A percentile compares a stretch with the other conserved stretches of the same genome.
Conservation (phyloP, 768 basidiomycete species). For the Lactarius tabidus region DNA sequence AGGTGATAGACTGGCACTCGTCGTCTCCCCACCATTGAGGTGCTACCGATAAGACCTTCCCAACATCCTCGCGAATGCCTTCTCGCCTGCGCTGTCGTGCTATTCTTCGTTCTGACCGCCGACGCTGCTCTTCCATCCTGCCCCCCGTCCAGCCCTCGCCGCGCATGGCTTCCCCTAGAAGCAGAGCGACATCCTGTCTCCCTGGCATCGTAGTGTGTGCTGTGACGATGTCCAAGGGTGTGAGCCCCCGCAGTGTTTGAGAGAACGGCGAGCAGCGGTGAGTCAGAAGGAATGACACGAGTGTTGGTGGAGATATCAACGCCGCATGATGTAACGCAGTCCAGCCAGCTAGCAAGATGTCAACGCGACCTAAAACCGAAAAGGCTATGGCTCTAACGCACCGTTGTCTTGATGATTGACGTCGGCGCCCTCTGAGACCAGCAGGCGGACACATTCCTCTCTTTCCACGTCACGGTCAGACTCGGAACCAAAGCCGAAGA, state of each 20-base stretch:
- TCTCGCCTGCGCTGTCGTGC: conserved; percentile 52
- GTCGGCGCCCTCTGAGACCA: conserved; percentile 76
- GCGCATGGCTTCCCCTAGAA: conserved; percentile 87
- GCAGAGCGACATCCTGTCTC: conserved; percentile 78
- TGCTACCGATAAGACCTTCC: conserved; percentile 51
- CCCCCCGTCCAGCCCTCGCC: conserved; percentile 79
- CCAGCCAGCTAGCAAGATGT: conserved; percentile 71
- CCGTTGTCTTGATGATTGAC: conserved; percentile 58
- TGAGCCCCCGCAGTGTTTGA: conserved; percentile 72
- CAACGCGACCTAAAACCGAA: neutral
- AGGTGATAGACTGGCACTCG: conserved; percentile 31
- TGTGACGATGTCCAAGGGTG: conserved; percentile 85
- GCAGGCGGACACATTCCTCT: conserved; percentile 81
- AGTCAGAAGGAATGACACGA: conserved; percentile 89
- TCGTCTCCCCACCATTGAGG: conserved; percentile 63
- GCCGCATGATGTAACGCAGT: conserved; percentile 92
- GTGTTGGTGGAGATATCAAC: conserved; percentile 80
- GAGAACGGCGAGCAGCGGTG: conserved; percentile 84
- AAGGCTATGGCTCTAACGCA: conserved; percentile 34
- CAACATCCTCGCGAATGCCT: conserved; percentile 55
- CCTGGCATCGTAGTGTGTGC: conserved; percentile 79
- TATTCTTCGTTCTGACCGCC: conserved; percentile 51
- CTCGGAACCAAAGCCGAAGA: conserved; percentile 80
- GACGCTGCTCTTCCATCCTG: conserved; percentile 65
- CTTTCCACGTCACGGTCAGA: conserved; percentile 82